Evolutionary conservation across 345 rosid species (phyloP), one percentile per base, ranked within the genome.

Genomic region (Geranium rotundifolium): DNA sequence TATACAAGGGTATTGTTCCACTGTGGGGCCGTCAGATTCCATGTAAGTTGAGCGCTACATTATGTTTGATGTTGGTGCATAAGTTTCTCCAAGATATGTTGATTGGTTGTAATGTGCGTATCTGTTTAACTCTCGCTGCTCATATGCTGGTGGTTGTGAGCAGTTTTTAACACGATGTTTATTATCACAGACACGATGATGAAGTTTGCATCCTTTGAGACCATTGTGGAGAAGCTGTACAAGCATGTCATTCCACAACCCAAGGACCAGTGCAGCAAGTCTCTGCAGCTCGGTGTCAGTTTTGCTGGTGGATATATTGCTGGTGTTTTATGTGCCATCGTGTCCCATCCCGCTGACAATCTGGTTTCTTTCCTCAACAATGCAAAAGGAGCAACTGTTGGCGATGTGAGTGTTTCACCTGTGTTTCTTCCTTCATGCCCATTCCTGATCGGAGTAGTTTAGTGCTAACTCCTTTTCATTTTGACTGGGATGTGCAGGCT

Each of bases 1-100:
- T 93, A 75, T 82, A 77, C 80, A 93, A 81, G 82, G 99, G 99
- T 17, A 54, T 89, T 54, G 87, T 75, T 77, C 96, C 96, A 76
- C 90, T 90, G 0, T 93, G 97, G 96, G 99, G 97, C 56, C 90
- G 99, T 41, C 99, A 93, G 77, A 90, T 89, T 76, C 99, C 99
- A 72, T 93, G 97, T 89, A 81, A 87, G 87, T 70, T 18, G 34
- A 20, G 16, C 0, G 13, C 27, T 57, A n/a, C n/a, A 58, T 30
- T 19, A 13, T 58, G 16, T 20, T 14, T 59, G 15, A 46, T 57
- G 20, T 27, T 57, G 27, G 27, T 23, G 27, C 27, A 2, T 19
- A 19, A 17, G 18, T 57, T 57, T 57, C 29, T 19, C 20, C 4
- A 2, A 13, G 19, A 57, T 9, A 17, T 5, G 12, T 10, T 18